Base-by-base conservation (phyloP, 1,284 basidiomycete species). In the Erythrobasidium hasegawianum region DNA sequence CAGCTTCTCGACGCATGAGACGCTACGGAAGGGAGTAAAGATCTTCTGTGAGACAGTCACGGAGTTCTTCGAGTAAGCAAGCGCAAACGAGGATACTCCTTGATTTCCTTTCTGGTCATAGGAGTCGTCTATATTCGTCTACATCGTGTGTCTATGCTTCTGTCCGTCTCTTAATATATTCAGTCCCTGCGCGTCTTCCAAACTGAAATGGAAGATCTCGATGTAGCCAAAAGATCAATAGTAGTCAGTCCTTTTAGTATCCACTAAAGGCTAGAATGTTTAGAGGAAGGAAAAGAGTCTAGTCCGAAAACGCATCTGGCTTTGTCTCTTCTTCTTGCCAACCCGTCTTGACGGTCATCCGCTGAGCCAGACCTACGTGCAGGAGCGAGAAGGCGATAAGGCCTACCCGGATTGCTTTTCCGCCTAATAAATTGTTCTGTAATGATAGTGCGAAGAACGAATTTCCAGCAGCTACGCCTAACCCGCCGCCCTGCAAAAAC, bases 1-100 rank as follows among this genome's bases (percentile, higher is more conserved):
- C 77, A 85, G 84, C 70, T 81, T 80, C 64, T 79, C 79, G 13
- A 78, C 82, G 78, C 74, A 75, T 18, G 76, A 79, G 8, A 79
- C 79, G 24, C 76, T 84, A 71, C 79, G 79, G 73, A 79, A 80
- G 67, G 83, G 79, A 0, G 73, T 81, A 16, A 72, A 71, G 22
- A 81, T 82, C n/a, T 81, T 85, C 62, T 79, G 71, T 1, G 70
- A 72, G 41, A 74, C 76, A 13, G 45, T 78, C 20, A 59, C 57
- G 11, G 70, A 73, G 29, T 75, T 69, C 57, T 70, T 68, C 57
- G 57, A 66, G 29, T 54, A 60, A 14, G n/a, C n/a, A n/a, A n/a
- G n/a, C n/a, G n/a, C n/a, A n/a, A n/a, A n/a, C n/a, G n/a, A n/a
- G n/a, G n/a, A n/a, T n/a, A n/a, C n/a, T n/a, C n/a, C n/a, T n/a